Percentiles rank a stretch among this genome's conserved stretches.
These are phyloP conservation scores for Physcia stellaris DNA, from an alignment of 495 filamentous ascomycete genomes.

Conservation along the genomic window DNA sequence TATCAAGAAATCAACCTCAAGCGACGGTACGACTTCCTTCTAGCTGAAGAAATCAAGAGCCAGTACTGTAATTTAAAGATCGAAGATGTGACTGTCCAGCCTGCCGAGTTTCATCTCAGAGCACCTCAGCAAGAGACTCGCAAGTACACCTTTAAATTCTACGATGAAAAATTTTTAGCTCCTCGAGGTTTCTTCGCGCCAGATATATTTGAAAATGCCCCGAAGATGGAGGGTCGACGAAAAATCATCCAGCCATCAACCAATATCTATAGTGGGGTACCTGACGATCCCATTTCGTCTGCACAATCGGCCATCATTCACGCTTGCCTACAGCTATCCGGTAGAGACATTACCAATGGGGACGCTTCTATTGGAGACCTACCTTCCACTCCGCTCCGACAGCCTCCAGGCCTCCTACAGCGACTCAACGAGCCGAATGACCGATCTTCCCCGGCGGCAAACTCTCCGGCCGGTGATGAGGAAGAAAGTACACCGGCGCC, in stretches of 20 bases:
- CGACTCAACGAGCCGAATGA: conserved; percentile 42
- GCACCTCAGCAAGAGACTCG: conserved; percentile 75
- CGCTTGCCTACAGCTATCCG: neutral
- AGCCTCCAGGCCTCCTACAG: conserved; percentile 26
- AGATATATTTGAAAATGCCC: conserved; percentile 62
- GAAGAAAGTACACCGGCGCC: conserved; percentile 51
- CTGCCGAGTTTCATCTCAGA: conserved; percentile 76
- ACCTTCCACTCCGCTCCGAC: conserved; percentile 6
- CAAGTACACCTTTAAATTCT: conserved; percentile 88
- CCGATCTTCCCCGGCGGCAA: conserved; percentile 76
- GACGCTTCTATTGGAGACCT: neutral
- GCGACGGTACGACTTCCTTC: conserved; percentile 78
- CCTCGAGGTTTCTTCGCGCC: conserved; percentile 87
- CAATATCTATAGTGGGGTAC: conserved; percentile 81
- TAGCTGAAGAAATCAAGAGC: conserved; percentile 89
- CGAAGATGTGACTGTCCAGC: conserved; percentile 64
- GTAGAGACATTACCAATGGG: conserved; percentile 7
- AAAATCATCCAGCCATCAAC: conserved; percentile 71
- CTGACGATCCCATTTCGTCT: conserved; percentile 76
- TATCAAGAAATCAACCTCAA: conserved; percentile 87
- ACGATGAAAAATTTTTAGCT: conserved; percentile 84
- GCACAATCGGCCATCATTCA: conserved; percentile 71
- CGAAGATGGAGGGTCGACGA: conserved; percentile 65
- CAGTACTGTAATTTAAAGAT: conserved; percentile 81
- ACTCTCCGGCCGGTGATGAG: conserved; percentile 70